A percentile compares a stretch with the other conserved stretches of the same genome.
Conservation (phyloP, 139 green algal genomes). For the Dunaliella primolecta region DNA sequence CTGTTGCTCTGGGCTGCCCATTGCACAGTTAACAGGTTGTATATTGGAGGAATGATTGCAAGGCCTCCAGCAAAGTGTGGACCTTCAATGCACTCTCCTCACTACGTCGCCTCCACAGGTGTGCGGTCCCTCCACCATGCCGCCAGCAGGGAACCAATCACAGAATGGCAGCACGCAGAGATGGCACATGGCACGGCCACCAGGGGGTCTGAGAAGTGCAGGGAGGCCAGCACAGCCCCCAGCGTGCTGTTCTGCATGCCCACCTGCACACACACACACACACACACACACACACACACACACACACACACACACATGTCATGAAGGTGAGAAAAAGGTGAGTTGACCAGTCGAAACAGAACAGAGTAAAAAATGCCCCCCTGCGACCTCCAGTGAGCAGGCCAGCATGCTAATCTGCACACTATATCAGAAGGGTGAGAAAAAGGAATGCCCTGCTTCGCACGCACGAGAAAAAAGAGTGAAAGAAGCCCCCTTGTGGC, state of each 20-base stretch:
- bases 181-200: slow-evolving; percentile 74
- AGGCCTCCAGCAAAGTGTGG: too few species aligned
- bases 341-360: background rate
- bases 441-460: too few species aligned
- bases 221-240: slow-evolving; percentile 64
- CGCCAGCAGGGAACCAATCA: slow-evolving; percentile 66
- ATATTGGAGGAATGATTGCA: too few species aligned
- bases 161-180: slow-evolving; percentile 68
- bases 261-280: too few species aligned
- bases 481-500: too few species aligned
- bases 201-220: slow-evolving; percentile 70
- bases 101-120: background rate
- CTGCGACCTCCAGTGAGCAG: background rate
- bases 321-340: slow-evolving; percentile 6
- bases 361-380: background rate
- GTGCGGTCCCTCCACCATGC: slow-evolving; percentile 47
- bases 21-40: too few species aligned
- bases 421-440: too few species aligned
- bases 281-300: background rate
- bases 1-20: too few species aligned
- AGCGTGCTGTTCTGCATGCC: slow-evolving; percentile 45
- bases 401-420: background rate
- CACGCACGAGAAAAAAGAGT: too few species aligned
- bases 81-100: too few species aligned
- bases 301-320: too few species aligned